Conservation (phyloP, 2,329 filamentous ascomycete species). For the Beauveria sp. region DNA sequence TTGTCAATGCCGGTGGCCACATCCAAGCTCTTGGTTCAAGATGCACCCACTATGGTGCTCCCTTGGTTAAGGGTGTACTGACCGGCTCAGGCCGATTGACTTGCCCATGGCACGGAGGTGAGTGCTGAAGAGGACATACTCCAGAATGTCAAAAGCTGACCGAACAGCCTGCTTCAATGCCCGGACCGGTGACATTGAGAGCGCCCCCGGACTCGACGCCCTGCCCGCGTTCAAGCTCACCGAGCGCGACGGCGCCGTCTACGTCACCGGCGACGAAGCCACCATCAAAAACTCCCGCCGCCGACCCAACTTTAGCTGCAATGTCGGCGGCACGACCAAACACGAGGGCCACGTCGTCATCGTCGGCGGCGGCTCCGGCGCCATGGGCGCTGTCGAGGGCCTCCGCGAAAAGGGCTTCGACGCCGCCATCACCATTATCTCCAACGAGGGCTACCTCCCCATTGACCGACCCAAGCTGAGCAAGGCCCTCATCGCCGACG, state of each 20-base stretch:
- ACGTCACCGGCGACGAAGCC: conserved; percentile 71
- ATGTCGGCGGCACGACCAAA: conserved; percentile 36
- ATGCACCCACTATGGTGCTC: conserved; percentile 90
- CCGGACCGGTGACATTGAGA: conserved; percentile 84
- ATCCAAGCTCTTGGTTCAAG: conserved; percentile 74
- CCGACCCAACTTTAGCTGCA: conserved; percentile 66
- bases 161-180: conserved; percentile 80
- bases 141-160: neutral
- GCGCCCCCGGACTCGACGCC: conserved; percentile 85
- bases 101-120: conserved; percentile 95
- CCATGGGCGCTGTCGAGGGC: conserved; percentile 73
- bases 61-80: conserved; percentile 77
- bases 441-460: conserved; percentile 74
- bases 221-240: conserved; percentile 73
- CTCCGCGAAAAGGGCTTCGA: conserved; percentile 75
- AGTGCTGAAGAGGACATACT: conserved; percentile 16
- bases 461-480: conserved; percentile 94
- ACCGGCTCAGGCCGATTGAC: conserved; percentile 75
- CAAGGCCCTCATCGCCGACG: conserved; percentile 81
- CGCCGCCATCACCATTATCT: conserved; percentile 74
- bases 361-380: conserved; percentile 79
- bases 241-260: conserved; percentile 76
- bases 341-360: conserved; percentile 65
- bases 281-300: conserved; percentile 70
- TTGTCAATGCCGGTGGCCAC: conserved; percentile 70